Base-by-base conservation (phyloP, 352 stramenopile genomes). In the Pythium periplocum region DNA sequence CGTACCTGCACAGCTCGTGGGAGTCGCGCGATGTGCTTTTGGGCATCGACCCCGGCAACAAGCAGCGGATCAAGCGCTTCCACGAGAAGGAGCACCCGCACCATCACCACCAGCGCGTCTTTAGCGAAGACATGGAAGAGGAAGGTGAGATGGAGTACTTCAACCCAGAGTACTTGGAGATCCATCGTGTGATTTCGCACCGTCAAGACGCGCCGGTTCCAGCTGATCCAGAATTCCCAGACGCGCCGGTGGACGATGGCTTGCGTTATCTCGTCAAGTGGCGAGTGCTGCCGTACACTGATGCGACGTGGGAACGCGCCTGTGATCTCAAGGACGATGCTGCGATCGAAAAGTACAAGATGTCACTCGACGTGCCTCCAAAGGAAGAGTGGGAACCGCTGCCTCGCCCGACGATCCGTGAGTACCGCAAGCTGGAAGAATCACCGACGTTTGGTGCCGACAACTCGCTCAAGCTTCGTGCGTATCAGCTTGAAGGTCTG, bases 101-200 rank as follows among this genome's bases (percentile, higher is more conserved):
- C 36, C 45, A 54, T 32, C 58, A 68, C 37, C 61, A 66, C 33
- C 63, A 75, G 3, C 17, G 61, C 38, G 61, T 80, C 11, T 65
- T 80, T 5, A 69, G 64, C 6, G 11, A 45, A 30, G 32, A 38
- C 6, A 26, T 48, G 10, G 55, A 55, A 10, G 61, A 66, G 4
- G 64, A 64, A 30, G 62, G 68, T 44, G 83, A 95, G 37, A 55
- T 84, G 11, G 83, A 95, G 59, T 95, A 92, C 51, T 96, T 96
- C 57, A 96, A 96, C 59, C 86, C 87, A 0, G 87, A 96, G 48
- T 96, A 94, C 57, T 56, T 93, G 6, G 86, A 96, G 65, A 89
- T 96, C 45, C 84, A 96, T 42, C 84, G 87, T 2, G 81, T 96
- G 39, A 72, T 96, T 55, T 78, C 86, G 4, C 73, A 93, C 39